Evolutionary conservation across 78 protist genomes (phyloP), one percentile per base, ranked within the genome.

Genomic region (Dictyostelium brefeldianum): DNA sequence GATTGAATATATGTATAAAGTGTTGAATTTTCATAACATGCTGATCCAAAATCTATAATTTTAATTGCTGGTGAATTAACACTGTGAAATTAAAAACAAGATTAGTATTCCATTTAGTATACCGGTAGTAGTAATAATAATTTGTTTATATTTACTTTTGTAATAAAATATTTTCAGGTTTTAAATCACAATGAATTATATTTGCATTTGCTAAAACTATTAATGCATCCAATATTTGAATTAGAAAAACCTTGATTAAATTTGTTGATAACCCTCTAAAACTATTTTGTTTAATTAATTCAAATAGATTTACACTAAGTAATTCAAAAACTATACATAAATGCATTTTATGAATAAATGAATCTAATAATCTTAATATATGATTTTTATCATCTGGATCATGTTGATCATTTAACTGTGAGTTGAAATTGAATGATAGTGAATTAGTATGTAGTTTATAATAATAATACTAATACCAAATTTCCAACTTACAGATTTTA

Each of bases 171-270:
- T 95, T 95, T 54, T 94, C 98, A 22, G 99, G 99, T 90, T 98
- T 98, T 59, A 98, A 83, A 94, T 98, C 99, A 73, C 99, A 98
- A 90, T 98, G 99, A 18, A 98, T 89, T 71, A 98, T 71, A 62
- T 89, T 67, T n/a, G 92, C 90, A 51, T 78, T 83, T 25, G 89
- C 77, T 25, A 97, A 69, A 31, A 95, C 71, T 62, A 89, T 56
- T 46, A 92, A 57, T 93, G 97, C 71, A 75, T 92, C 80, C 15
- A 97, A 81, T 46, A 98, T 89, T 50, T 98, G 99, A 64, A 73
- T 69, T 74, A 96, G 89, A 80, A 98, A 96, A 65, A 91, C 92
- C 18, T 97, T 89, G 20, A 98, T 89, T 20, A 98, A 83, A 41
- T 89, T 91, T 46, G 96, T 92, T 43, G 98, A 90, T 47, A 98